phyloP scores from a whole-genome alignment of 768 basidiomycete species.

The Kwoniella dendrophila region DNA sequence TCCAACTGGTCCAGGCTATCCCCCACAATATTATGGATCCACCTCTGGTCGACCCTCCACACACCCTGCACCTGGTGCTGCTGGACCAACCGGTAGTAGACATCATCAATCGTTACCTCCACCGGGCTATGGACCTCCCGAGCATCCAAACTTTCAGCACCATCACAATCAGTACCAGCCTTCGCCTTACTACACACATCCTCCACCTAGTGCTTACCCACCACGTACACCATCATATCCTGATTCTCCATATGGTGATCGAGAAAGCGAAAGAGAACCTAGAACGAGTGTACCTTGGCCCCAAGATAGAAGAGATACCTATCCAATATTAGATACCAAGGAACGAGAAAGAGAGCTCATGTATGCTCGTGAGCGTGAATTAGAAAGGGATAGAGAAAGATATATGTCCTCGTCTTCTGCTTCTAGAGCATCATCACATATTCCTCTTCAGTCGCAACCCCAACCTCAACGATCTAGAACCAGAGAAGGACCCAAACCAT shows the following conservation, averaged over 20 bases:
- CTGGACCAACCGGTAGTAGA: not conserved
- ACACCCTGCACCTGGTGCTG: slow-evolving; percentile 4
- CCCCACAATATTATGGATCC: slow-evolving; percentile 12
- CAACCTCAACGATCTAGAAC: not conserved
- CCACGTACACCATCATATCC: slow-evolving; percentile 5
- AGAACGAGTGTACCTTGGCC: slow-evolving; percentile 8
- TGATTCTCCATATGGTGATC: slow-evolving; percentile 1
- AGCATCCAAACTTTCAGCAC: slow-evolving; percentile 6
- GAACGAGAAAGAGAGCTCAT: not conserved
- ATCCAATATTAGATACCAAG: not conserved
- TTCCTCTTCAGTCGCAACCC: not conserved
- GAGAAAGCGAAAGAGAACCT: not conserved
- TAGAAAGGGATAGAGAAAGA: slow-evolving; percentile 7
- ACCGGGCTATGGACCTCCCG: slow-evolving; percentile 18
- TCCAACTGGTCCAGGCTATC: not conserved
- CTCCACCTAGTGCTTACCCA: slow-evolving; percentile 1
- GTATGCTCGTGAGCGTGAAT: slow-evolving; percentile 6
- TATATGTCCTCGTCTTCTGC: not conserved
- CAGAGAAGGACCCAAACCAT: slow-evolving; percentile 1
- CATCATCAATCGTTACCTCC: slow-evolving; percentile 16
- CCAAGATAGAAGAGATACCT: slow-evolving; percentile 2
- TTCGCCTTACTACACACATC: not conserved
- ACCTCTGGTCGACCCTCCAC: slow-evolving; percentile 16
- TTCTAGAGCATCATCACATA: not conserved
- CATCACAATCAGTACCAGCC: not conserved